These are phyloP conservation scores for Mucor racemosus DNA, from an alignment of 371 early-diverging fungal genomes.

Conservation along the genomic window DNA sequence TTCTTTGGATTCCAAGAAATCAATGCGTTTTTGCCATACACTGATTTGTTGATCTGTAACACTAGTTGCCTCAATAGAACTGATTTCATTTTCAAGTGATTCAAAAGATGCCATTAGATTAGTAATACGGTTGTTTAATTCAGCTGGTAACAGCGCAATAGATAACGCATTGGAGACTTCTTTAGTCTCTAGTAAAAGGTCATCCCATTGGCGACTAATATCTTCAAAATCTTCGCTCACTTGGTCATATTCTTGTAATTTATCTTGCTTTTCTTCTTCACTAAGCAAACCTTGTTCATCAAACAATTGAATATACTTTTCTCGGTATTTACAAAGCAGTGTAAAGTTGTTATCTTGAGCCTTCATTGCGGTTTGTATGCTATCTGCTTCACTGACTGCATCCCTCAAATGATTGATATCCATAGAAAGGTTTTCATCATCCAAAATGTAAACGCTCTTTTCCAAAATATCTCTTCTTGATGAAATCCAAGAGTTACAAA, in stretches of 20 bases:
- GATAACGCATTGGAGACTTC: slow-evolving; percentile 27
- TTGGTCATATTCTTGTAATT: slow-evolving; percentile 24
- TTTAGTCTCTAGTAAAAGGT: slow-evolving; percentile 26
- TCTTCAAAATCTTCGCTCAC: slow-evolving; percentile 17
- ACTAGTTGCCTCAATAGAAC: slow-evolving; percentile 17
- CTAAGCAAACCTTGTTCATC: slow-evolving; percentile 25
- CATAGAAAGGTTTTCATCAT: slow-evolving; percentile 24
- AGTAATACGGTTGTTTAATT: slow-evolving; percentile 28
- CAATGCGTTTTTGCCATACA: slow-evolving; percentile 46
- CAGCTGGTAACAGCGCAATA: slow-evolving; percentile 36
- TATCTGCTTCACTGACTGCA: slow-evolving; percentile 41
- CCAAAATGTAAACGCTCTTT: slow-evolving; percentile 25
- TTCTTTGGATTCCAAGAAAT: slow-evolving; percentile 35
- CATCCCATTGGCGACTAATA: slow-evolving; percentile 34
- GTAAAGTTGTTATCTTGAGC: slow-evolving; percentile 34
- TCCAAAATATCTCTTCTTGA: slow-evolving; percentile 28
- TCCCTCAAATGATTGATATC: slow-evolving; percentile 35
- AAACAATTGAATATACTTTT: slow-evolving; percentile 32
- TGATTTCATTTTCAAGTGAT: slow-evolving; percentile 25
- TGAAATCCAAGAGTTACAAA: slow-evolving; percentile 40
- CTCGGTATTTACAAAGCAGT: slow-evolving; percentile 25
- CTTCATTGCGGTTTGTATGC: slow-evolving; percentile 36
- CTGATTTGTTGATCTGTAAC: slow-evolving; percentile 40
- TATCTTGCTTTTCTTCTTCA: slow-evolving; percentile 27
- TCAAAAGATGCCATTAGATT: slow-evolving; percentile 27